A percentile compares a stretch with the other conserved stretches of the same genome.
Evolutionary conservation across 2,329 filamentous ascomycete genomes (phyloP).

Genomic region (Ophiosphaerella korrae): DNA sequence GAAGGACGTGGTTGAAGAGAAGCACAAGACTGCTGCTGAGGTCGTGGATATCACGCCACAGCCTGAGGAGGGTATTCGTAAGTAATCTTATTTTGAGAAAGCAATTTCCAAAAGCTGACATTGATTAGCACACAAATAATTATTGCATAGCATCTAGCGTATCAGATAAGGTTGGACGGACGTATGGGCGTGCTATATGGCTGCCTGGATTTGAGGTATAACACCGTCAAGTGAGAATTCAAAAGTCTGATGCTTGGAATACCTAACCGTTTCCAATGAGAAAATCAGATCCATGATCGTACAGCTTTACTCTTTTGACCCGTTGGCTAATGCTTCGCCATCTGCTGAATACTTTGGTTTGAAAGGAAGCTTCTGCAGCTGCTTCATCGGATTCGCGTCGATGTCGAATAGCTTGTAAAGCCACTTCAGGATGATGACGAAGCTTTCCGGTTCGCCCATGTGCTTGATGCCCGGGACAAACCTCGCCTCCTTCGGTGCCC

Average conservation of each 20-base stretch:
- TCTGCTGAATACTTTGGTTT: slow-evolving; percentile 50
- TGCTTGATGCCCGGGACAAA: slow-evolving; percentile 54
- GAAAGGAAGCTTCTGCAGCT: slow-evolving; percentile 55
- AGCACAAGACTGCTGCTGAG: slow-evolving; percentile 62
- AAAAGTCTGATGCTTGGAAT: background rate
- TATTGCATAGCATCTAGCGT: slow-evolving; percentile 21
- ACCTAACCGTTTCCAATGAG: background rate
- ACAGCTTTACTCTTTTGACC: background rate
- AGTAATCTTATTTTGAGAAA: slow-evolving; percentile 8
- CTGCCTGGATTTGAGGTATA: background rate
- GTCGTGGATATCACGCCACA: slow-evolving; percentile 64
- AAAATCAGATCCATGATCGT: background rate
- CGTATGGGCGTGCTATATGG: slow-evolving; percentile 16
- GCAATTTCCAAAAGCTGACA: slow-evolving; percentile 4
- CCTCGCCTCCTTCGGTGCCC: slow-evolving; percentile 58
- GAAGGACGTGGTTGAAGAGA: slow-evolving; percentile 67
- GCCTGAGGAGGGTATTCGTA: slow-evolving; percentile 64
- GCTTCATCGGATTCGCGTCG: slow-evolving; percentile 48
- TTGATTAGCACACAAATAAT: slow-evolving; percentile 26
- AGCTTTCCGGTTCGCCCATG: slow-evolving; percentile 59
- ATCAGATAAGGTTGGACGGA: slow-evolving; percentile 3
- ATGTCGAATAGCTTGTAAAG: slow-evolving; percentile 56
- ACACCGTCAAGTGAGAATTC: background rate
- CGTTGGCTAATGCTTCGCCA: no score
- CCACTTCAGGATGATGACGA: slow-evolving; percentile 56